These are phyloP conservation scores for Leccinum disarticulatum DNA, from an alignment of 768 basidiomycete species.

Conservation along the genomic window DNA sequence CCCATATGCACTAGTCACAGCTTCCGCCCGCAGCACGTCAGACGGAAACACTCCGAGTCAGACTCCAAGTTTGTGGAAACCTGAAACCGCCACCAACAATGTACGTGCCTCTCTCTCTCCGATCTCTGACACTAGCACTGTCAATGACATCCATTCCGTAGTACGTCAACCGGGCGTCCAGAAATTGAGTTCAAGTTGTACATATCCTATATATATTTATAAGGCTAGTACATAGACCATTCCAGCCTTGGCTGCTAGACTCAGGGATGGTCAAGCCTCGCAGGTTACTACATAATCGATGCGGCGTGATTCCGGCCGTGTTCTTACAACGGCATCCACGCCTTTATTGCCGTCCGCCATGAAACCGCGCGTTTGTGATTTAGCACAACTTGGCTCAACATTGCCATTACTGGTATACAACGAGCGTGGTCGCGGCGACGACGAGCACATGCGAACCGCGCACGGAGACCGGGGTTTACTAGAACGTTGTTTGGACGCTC, in stretches of 20 bases:
- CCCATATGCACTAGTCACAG: neutral
- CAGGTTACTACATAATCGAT: neutral
- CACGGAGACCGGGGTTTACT: no score
- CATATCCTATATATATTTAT: neutral
- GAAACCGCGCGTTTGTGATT: neutral
- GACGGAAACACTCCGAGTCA: neutral
- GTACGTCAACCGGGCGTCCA: neutral
- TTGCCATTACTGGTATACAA: neutral
- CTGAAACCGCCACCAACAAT: neutral
- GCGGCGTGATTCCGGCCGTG: neutral
- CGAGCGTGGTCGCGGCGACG: no score
- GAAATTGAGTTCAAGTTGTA: neutral
- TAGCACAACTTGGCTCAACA: neutral
- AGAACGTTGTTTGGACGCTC: no score
- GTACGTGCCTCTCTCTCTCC: neutral
- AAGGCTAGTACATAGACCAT: neutral
- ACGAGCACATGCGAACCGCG: no score
- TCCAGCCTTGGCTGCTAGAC: neutral
- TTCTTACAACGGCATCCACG: neutral
- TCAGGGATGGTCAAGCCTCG: neutral
- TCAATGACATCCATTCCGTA: no score
- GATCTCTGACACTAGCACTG: no score
- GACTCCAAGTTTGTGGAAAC: neutral
- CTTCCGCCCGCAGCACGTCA: neutral
- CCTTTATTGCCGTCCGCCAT: neutral